These are phyloP conservation scores for Fallopia convolvulus DNA, from an alignment of 148 eudicot species.

Conservation along the genomic window DNA sequence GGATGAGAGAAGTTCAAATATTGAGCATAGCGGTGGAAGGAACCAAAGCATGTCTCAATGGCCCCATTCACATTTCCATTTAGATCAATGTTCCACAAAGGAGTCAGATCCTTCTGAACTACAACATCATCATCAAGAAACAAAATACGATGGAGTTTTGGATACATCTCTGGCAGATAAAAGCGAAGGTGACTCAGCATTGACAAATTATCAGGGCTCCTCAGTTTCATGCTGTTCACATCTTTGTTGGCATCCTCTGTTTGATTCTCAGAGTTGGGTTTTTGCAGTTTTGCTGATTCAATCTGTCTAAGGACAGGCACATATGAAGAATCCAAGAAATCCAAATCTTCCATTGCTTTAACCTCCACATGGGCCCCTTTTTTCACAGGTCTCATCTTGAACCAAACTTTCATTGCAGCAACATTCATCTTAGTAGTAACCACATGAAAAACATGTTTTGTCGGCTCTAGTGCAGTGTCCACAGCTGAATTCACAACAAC, in stretches of 20 bases:
- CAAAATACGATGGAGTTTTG: constrained; percentile 64
- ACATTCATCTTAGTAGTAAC: constrained; percentile 83
- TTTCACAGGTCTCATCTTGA: constrained; percentile 63
- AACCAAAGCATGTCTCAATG: constrained; percentile 88
- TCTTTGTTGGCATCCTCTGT: constrained; percentile 62
- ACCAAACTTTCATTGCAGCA: constrained; percentile 95
- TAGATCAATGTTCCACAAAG: constrained; percentile 73
- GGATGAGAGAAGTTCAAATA: constrained; percentile 89
- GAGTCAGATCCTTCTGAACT: constrained; percentile 91
- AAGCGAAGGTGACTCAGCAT: constrained; percentile 86
- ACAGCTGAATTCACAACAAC: constrained; percentile 82
- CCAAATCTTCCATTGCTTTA: constrained; percentile 61
- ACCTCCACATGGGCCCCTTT: constrained; percentile 84
- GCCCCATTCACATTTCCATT: constrained; percentile 87
- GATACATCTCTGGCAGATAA: constrained; percentile 89
- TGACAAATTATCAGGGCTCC: constrained; percentile 55
- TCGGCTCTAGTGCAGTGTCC: constrained; percentile 69
- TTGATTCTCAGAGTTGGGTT: constrained; percentile 49
- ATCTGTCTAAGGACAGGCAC: constrained; percentile 78
- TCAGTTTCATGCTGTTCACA: constrained; percentile 44
- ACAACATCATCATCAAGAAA: constrained; percentile 95
- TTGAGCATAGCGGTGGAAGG: constrained; percentile 76
- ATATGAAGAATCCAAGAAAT: constrained; percentile 65
- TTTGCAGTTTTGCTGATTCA: constrained; percentile 44
- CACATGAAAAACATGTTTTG: constrained; percentile 81